Conservation (phyloP, 169 alveolate species). For the Besnoitia besnoiti region DNA sequence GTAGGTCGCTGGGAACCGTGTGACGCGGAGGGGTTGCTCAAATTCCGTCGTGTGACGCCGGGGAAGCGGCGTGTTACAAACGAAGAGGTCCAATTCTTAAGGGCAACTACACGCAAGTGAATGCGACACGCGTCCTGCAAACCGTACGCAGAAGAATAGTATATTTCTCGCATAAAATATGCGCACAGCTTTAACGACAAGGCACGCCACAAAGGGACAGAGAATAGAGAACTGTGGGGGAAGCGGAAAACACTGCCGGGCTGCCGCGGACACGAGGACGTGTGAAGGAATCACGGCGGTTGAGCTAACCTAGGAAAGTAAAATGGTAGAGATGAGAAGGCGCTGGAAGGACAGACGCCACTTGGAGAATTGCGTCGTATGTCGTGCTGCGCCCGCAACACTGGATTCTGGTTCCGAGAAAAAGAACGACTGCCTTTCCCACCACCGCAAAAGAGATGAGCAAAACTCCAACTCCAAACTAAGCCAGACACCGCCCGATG, state of each 20-base stretch:
- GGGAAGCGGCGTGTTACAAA: too few species aligned
- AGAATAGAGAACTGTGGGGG: background rate
- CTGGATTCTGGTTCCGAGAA: background rate
- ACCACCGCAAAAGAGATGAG: background rate
- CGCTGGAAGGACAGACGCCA: background rate
- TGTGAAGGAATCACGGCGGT: background rate
- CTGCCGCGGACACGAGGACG: background rate
- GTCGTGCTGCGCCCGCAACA: background rate
- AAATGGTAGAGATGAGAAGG: background rate
- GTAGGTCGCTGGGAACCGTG: too few species aligned
- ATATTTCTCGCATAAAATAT: too few species aligned
- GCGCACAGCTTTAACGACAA: too few species aligned
- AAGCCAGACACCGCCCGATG: background rate
- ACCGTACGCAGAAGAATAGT: too few species aligned
- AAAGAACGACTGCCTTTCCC: background rate
- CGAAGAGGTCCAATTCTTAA: too few species aligned
- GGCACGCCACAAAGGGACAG: background rate
- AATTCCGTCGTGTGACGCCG: too few species aligned
- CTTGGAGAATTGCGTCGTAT: background rate
- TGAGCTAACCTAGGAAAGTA: background rate
- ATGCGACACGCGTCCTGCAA: too few species aligned
- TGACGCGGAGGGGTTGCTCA: too few species aligned
- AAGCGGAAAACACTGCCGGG: background rate
- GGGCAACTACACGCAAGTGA: too few species aligned
- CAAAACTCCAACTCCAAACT: background rate